Evolutionary conservation across 805 yeast species (phyloP).

Genomic region (Schwanniomyces pseudopolymorphus): DNA sequence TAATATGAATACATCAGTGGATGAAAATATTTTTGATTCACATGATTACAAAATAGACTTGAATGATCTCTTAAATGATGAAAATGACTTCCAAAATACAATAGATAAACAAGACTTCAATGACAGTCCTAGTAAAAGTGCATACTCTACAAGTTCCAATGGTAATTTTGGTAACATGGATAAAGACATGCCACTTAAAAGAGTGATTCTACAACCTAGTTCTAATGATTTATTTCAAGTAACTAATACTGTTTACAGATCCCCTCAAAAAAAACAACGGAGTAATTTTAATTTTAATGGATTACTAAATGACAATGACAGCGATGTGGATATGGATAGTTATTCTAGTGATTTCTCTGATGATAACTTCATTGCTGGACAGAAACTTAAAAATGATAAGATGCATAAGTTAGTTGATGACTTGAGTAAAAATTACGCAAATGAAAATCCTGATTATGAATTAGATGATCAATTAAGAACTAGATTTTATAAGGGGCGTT

Average conservation of each 20-base stretch:
- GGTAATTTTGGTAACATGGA: background rate
- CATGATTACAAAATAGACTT: slow-evolving; percentile 19
- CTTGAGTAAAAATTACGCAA: slow-evolving; percentile 29
- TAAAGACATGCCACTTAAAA: slow-evolving; percentile 3
- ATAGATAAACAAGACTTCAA: background rate
- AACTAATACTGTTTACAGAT: slow-evolving; percentile 17
- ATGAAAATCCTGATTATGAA: slow-evolving; percentile 24
- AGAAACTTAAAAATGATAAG: slow-evolving; percentile 32
- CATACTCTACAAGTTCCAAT: slow-evolving; percentile 3
- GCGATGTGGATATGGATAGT: slow-evolving; percentile 1
- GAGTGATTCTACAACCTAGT: background rate
- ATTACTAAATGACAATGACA: slow-evolving; percentile 6
- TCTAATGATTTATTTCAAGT: slow-evolving; percentile 35
- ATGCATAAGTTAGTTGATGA: slow-evolving; percentile 36
- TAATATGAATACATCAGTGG: background rate
- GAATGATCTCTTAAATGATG: slow-evolving; percentile 13
- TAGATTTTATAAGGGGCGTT: slow-evolving; percentile 35
- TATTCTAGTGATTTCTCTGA: slow-evolving; percentile 10
- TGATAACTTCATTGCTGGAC: slow-evolving; percentile 11
- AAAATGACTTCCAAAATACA: background rate
- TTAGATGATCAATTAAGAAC: slow-evolving; percentile 36
- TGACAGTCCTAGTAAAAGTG: background rate
- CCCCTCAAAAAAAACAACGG: slow-evolving; percentile 1
- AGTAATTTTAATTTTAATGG: slow-evolving; percentile 3
- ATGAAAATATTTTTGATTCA: background rate